Conservation (phyloP, 2,329 filamentous ascomycete species). For the Biscogniauxia marginata region DNA sequence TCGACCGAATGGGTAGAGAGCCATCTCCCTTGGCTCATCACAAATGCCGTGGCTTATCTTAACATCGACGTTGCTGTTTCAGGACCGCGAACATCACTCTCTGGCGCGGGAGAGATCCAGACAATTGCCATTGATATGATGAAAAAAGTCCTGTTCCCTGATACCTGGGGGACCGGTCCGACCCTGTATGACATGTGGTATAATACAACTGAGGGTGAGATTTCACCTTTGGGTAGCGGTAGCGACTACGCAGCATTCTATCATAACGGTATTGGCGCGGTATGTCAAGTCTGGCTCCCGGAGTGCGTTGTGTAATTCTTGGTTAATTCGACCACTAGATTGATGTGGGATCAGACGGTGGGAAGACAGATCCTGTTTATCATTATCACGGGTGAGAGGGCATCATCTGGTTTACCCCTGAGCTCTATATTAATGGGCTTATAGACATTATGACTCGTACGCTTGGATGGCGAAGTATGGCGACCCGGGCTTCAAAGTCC, state of each 20-base stretch:
- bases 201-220: constrained; percentile 8
- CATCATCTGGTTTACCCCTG: background rate
- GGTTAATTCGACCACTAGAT: background rate
- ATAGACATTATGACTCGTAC: constrained; percentile 27
- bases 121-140: constrained; percentile 9
- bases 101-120: constrained; percentile 8
- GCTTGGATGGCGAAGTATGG: constrained; percentile 52
- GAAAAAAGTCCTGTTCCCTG: constrained; percentile 9
- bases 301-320: background rate
- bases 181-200: constrained; percentile 10
- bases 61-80: constrained; percentile 50
- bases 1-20: constrained; percentile 11
- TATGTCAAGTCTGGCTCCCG: background rate
- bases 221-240: constrained; percentile 8
- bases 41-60: constrained; percentile 37
- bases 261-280: constrained; percentile 7
- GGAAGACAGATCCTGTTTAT: constrained; percentile 7
- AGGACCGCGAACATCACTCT: constrained; percentile 41
- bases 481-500: constrained; percentile 48
- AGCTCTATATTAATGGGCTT: background rate
- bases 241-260: constrained; percentile 12
- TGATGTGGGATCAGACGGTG: constrained; percentile 6
- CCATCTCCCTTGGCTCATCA: constrained; percentile 7
- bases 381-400: constrained; percentile 6
- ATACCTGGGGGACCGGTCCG: constrained; percentile 5